Conservation (phyloP, 306 rosid species). For the Alnus rubra region DNA sequence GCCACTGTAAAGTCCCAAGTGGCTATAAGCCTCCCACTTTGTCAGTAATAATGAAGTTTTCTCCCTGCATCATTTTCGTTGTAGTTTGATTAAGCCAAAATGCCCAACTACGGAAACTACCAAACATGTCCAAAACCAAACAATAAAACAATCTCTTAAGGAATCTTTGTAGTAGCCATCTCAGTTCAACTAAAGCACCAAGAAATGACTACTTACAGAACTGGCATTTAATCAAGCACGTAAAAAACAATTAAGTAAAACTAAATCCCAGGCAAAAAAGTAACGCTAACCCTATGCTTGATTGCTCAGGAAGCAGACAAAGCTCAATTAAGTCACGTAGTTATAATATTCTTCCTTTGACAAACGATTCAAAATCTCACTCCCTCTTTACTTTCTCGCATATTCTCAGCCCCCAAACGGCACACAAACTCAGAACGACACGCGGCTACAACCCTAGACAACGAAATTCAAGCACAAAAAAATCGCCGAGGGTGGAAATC, state of each 20-base stretch:
- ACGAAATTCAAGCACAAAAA: conserved; percentile 26
- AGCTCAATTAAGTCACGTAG: not conserved
- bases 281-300: not conserved
- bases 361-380: conserved; percentile 5
- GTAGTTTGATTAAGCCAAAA: conserved; percentile 11
- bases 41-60: conserved; percentile 1
- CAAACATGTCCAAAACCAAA: not conserved
- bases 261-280: not conserved
- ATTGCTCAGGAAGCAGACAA: not conserved
- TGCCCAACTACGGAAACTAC: not conserved
- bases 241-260: not conserved
- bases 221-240: not conserved
- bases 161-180: not conserved
- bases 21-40: conserved; percentile 22
- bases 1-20: conserved; percentile 24
- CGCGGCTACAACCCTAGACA: conserved; percentile 22
- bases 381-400: conserved; percentile 5
- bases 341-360: not conserved
- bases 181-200: not conserved
- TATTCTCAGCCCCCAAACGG: conserved; percentile 18
- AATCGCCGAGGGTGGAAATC: not conserved
- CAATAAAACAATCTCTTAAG: not conserved
- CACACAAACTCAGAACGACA: conserved; percentile 24
- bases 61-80: conserved; percentile 37
- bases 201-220: not conserved